Base-by-base conservation (phyloP, 2,329 filamentous ascomycete genomes). In the Elsinoe fawcettii region DNA sequence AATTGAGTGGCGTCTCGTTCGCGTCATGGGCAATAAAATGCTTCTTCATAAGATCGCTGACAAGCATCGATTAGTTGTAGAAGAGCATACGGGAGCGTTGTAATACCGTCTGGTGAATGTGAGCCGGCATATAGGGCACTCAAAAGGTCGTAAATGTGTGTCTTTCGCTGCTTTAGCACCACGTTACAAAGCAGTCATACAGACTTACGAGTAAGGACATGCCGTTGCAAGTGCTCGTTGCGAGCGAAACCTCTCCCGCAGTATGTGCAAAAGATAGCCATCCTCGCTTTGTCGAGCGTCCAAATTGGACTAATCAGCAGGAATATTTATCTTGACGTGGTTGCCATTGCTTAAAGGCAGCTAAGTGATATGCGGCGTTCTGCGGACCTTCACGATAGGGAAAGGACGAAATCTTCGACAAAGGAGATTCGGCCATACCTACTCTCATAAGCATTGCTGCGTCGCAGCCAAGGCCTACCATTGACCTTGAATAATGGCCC, bases 1-100 rank as follows among this genome's bases (percentile, higher is more conserved):
- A 46, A n/a, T 46, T 46, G 20, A 46, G 41, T 14, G 41, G 41
- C n/a, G 20, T 46, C 41, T 46, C 41, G n/a, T 46, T 46, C 11
- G 41, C 41, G 7, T 46, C 41, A 46, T 46, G 41, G 18, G 41
- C 41, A 14, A 46, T 46, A n/a, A 46, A 46, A 25, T 46, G 41
- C 20, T 46, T 46, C 16, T 46, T 46, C 41, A 46, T 46, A 18
- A 46, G 22, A 25, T 46, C 41, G 41, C 41, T 46, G 22, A n/a
- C 9, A 9, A 25, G 20, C 11, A 25, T 46, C 41, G 25, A 20
- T 25, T 11, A 37, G 14, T 14, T 12, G 4, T n/a, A 12, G 34
- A 12, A 12, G 5, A 14, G 14, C 3, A 7, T 12, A 7, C 34
- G 34, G 14, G 34, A 37, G 4, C 11, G 9, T 37, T 20, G 1